These are phyloP conservation scores for Senna tora DNA, from an alignment of 306 rosid genomes.

Conservation along the genomic window DNA sequence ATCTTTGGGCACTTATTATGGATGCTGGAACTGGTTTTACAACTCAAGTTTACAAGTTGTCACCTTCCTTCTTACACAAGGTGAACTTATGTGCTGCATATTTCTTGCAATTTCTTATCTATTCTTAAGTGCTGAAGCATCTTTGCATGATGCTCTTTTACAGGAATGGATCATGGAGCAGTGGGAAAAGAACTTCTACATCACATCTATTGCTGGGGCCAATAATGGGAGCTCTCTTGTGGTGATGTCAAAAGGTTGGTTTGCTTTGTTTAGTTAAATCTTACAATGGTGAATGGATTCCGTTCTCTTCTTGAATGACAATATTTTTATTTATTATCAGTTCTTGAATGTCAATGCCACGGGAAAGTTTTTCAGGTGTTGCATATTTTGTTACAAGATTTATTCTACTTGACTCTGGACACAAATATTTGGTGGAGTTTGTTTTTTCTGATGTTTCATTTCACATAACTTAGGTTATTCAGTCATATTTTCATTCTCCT, in stretches of 20 bases:
- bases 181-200: conserved; percentile 55
- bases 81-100: conserved; percentile 47
- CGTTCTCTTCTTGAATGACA: conserved; percentile 12
- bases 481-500: not conserved
- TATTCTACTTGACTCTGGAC: conserved; percentile 2
- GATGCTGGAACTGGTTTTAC: conserved; percentile 95
- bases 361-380: conserved; percentile 14
- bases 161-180: conserved; percentile 62
- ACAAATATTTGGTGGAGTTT: conserved; percentile 1
- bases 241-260: conserved; percentile 55
- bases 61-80: conserved; percentile 87
- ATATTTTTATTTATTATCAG: not conserved
- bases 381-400: not conserved
- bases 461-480: not conserved
- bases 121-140: conserved; percentile 23
- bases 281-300: conserved; percentile 6
- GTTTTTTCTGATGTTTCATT: not conserved
- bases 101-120: conserved; percentile 6
- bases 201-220: conserved; percentile 72
- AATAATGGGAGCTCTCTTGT: conserved; percentile 52
- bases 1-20: conserved; percentile 98
- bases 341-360: conserved; percentile 7
- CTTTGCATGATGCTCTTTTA: conserved; percentile 7
- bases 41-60: conserved; percentile 78
- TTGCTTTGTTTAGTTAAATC: conserved; percentile 6